These are phyloP conservation scores for Calophaca sinica DNA, from an alignment of 306 rosid genomes.

Conservation along the genomic window DNA sequence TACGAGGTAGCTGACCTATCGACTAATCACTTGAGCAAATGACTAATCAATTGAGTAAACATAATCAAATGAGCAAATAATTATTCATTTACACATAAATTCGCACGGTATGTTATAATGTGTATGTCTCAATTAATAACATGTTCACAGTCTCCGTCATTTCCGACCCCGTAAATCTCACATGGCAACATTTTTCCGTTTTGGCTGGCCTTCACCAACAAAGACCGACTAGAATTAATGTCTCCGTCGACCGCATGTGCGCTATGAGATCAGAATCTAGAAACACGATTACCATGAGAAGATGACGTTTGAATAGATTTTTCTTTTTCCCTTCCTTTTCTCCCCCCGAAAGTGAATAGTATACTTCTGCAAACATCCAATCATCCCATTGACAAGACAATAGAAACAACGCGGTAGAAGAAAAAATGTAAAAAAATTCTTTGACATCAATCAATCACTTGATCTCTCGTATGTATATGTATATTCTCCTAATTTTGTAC, in stretches of 20 bases:
- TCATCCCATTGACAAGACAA: background rate
- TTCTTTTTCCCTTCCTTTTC: background rate
- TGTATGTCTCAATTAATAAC: no score
- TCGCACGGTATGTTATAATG: no score
- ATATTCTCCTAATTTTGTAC: no score
- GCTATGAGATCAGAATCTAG: slow-evolving; percentile 21
- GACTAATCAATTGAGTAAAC: no score
- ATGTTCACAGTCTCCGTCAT: background rate
- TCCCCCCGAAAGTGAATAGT: background rate
- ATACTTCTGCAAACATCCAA: background rate
- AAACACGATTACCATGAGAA: slow-evolving; percentile 20
- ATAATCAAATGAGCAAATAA: no score
- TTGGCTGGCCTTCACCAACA: background rate
- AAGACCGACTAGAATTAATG: slow-evolving; percentile 14
- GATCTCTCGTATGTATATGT: no score
- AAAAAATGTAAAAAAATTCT: no score
- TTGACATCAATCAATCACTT: no score
- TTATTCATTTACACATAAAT: no score
- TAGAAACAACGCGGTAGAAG: background rate
- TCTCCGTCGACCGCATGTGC: slow-evolving; percentile 5
- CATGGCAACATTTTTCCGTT: slow-evolving; percentile 7
- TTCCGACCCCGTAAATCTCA: background rate
- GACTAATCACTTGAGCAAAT: no score
- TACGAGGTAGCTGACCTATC: no score
- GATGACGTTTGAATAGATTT: no score